Evolutionary conservation across 2,329 filamentous ascomycete genomes (phyloP).

Genomic region (Boeremia lycopersici): DNA sequence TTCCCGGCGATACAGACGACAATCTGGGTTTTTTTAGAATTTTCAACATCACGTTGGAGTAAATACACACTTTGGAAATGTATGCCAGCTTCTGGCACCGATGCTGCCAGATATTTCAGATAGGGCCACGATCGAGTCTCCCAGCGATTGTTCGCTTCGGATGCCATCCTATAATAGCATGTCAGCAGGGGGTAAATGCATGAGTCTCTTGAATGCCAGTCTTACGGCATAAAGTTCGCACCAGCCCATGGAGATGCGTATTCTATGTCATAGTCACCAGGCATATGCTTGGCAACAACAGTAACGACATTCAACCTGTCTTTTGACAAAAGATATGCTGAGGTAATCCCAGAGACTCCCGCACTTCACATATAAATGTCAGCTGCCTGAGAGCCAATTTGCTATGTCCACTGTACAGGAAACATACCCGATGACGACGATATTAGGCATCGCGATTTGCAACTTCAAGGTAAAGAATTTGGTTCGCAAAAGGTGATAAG

Average conservation of each 20-base stretch:
- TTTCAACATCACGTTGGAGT: background rate
- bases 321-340: conserved; percentile 63
- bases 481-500: too few relatives aligned
- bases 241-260: conserved; percentile 92
- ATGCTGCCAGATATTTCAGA: conserved; percentile 38
- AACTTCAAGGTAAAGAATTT: too few relatives aligned
- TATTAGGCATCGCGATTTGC: background rate
- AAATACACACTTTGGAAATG: background rate
- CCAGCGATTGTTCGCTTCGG: too few relatives aligned
- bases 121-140: conserved; percentile 47
- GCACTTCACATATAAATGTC: background rate
- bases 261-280: conserved; percentile 88
- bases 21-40: background rate
- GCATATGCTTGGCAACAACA: conserved; percentile 85
- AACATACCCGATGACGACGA: background rate
- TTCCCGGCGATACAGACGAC: background rate
- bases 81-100: background rate
- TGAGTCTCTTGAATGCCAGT: background rate
- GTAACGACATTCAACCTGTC: conserved; percentile 56
- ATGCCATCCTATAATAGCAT: too few relatives aligned
- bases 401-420: too few relatives aligned
- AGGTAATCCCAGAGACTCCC: conserved; percentile 43
- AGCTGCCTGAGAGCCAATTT: too few relatives aligned
- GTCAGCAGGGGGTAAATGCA: too few relatives aligned
- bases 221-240: conserved; percentile 62